Percentiles rank a stretch among this genome's conserved stretches.
These are phyloP conservation scores for Dendrocalamus latiflorus DNA, from an alignment of 202 grass and related monocot species.

Conservation along the genomic window DNA sequence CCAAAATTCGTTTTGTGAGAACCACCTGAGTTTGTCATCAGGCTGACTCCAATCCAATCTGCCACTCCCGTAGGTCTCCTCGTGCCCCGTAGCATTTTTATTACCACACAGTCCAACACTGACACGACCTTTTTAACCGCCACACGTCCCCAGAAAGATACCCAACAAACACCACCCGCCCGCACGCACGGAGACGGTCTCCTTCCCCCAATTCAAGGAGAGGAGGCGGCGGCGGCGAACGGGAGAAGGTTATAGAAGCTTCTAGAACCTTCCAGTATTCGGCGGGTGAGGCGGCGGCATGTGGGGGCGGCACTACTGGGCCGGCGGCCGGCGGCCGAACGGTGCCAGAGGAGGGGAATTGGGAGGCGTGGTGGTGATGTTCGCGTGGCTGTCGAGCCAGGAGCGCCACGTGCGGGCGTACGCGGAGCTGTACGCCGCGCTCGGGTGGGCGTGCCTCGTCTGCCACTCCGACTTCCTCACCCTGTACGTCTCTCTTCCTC, in stretches of 20 bases:
- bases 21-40: background rate
- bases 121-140: background rate
- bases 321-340: slow-evolving; percentile 16
- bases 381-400: slow-evolving; percentile 81
- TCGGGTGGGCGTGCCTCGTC: slow-evolving; percentile 68
- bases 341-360: background rate
- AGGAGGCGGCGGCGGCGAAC: background rate
- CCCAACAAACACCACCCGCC: background rate
- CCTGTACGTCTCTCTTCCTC: slow-evolving; percentile 29
- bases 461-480: slow-evolving; percentile 79
- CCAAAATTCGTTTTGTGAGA: no score
- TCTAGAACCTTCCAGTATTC: background rate
- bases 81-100: background rate
- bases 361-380: slow-evolving; percentile 67
- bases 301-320: slow-evolving; percentile 88
- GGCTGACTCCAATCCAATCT: background rate
- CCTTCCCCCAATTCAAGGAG: background rate
- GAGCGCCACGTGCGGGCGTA: slow-evolving; percentile 63
- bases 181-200: background rate
- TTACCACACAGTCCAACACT: background rate
- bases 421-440: slow-evolving; percentile 59
- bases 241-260: background rate
- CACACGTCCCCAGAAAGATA: slow-evolving; percentile 28
- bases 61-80: background rate
- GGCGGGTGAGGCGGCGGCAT: background rate